A percentile compares a stretch with the other conserved stretches of the same genome.
phyloP scores from a whole-genome alignment of 768 basidiomycete species.

The Trametes cinnabarina region DNA sequence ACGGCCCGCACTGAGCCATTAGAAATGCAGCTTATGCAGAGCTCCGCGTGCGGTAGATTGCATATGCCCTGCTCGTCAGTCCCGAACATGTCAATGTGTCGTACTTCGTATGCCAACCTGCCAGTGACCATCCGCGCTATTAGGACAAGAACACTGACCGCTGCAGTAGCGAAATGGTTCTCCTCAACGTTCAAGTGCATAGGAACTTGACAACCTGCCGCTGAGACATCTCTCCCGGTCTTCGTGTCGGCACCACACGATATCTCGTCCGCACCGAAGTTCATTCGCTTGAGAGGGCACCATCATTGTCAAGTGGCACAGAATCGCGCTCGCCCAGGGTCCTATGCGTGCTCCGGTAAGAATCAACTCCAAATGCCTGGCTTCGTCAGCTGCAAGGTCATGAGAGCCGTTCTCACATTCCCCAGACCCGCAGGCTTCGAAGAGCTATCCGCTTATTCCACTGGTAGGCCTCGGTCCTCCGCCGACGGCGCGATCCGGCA shows the following conservation, averaged over 20 bases:
- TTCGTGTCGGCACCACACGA: no score
- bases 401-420: conserved; percentile 14
- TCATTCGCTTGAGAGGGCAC: no score
- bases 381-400: conserved; percentile 2
- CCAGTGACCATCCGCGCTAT: no score
- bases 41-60: not conserved
- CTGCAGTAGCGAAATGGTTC: no score
- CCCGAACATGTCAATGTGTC: no score
- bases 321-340: not conserved
- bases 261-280: no score
- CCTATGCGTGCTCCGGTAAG: not conserved
- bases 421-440: not conserved
- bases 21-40: not conserved
- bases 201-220: no score
- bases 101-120: no score
- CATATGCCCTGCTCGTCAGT: no score
- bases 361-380: not conserved
- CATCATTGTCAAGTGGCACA: not conserved
- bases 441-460: not conserved
- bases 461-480: not conserved
- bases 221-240: no score
- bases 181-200: no score
- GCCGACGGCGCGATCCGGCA: not conserved
- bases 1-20: not conserved
- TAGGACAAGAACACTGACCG: no score